Conservation (phyloP, 768 basidiomycete species). For the Stropharia rugosoannulata region DNA sequence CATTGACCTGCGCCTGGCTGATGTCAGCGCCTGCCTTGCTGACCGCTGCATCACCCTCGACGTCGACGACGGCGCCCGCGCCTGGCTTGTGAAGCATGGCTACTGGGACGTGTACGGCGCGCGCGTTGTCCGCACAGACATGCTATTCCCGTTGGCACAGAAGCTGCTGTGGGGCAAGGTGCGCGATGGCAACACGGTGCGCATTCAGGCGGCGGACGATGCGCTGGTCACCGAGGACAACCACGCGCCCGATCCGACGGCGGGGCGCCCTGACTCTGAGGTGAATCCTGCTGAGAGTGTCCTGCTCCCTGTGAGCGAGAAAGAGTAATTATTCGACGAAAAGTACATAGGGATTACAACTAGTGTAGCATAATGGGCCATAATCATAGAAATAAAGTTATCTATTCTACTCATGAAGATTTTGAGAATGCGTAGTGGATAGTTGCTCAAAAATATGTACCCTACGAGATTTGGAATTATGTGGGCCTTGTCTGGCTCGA, state of each 20-base stretch:
- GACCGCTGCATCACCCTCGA: slow-evolving; percentile 69
- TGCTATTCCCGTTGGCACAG: slow-evolving; percentile 80
- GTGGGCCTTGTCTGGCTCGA: too few relatives aligned
- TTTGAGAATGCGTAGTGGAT: too few relatives aligned
- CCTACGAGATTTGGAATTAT: too few relatives aligned
- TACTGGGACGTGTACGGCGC: slow-evolving; percentile 89
- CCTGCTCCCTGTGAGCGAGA: slow-evolving; percentile 8
- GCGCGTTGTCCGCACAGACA: slow-evolving; percentile 77
- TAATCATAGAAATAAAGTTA: too few relatives aligned
- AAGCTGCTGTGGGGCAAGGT: slow-evolving; percentile 80
- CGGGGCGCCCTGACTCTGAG: slow-evolving; percentile 22
- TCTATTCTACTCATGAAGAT: too few relatives aligned
- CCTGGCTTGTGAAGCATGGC: too few relatives aligned
- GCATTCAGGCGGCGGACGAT: slow-evolving; percentile 45
- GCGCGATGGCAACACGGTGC: slow-evolving; percentile 69
- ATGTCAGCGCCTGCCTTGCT: slow-evolving; percentile 67
- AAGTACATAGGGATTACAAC: too few relatives aligned
- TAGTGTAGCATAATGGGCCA: too few relatives aligned
- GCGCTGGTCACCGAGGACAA: slow-evolving; percentile 60
- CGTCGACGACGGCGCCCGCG: too few relatives aligned
- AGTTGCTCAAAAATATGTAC: too few relatives aligned
- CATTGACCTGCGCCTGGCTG: slow-evolving; percentile 74
- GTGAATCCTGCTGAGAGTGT: slow-evolving; percentile 20
- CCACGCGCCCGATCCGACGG: slow-evolving; percentile 48
- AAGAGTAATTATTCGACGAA: neutral